Evolutionary conservation across 169 alveolate species (phyloP), one percentile per base, ranked within the genome.

Genomic region (Fabrea salina): DNA sequence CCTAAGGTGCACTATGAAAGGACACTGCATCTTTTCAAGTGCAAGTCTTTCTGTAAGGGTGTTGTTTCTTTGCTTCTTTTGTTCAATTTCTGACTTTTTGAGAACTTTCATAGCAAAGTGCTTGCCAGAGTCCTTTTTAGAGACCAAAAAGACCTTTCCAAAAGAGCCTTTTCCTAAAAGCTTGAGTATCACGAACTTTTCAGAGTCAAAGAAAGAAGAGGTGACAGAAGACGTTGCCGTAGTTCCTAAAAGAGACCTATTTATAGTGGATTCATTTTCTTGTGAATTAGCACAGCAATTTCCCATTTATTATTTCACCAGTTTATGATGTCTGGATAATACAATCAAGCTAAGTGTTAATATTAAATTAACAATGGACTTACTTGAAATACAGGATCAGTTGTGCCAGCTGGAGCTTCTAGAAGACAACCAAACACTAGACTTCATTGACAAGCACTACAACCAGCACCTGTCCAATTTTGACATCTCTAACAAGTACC

Each of bases 41-140:
- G 41, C 41, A 33, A 4, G 19, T 66, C 56, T 66, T 41, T 66
- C 76, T 5, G n/a, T 35, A 11, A 66, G 5, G 16, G 56, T 39
- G n/a, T 41, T 33, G 8, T 19, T 16, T 19, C n/a, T 35, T 39
- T 39, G 76, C 6, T 66, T 37, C 5, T 66, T 39, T 19, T 30
- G 35, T 5, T 88, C 81, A 32, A 96, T 91, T 33, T 91, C 81
- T 66, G 56, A 71, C 70, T 93, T 83, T 56, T 95, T 84, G 16
- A 96, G 96, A 53, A 97, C 92, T 71, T 96, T 96, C 82, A 96
- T 87, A 1, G 98, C 98, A 77, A 88, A 96, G 91, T 16, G 90
- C 82, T 39, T 92, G 89, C 25, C 95, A 85, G 22, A 91, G 84
- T 79, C 78, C 67, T 33, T 82, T 66, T 95, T 94, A 49, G 83